phyloP scores from a whole-genome alignment of 495 filamentous ascomycete genomes.

The Aspergillus indologenus region DNA sequence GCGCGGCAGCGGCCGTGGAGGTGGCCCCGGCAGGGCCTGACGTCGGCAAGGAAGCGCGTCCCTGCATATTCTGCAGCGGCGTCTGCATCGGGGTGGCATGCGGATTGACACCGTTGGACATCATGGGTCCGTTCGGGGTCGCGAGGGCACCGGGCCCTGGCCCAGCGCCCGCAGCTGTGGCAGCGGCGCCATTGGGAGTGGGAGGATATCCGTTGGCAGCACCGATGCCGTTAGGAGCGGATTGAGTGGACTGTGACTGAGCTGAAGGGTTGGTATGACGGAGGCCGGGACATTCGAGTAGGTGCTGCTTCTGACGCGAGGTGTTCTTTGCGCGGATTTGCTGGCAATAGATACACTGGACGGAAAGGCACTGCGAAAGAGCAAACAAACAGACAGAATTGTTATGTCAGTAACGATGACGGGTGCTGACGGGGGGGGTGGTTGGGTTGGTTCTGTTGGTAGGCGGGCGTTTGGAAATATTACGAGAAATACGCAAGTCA shows the following conservation, averaged over 20 bases:
- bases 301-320: conserved; percentile 55
- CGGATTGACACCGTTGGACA: conserved; percentile 46
- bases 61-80: conserved; percentile 39
- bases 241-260: conserved; percentile 35
- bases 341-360: conserved; percentile 59
- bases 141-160: conserved; percentile 32
- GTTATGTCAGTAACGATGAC: conserved; percentile 33
- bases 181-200: conserved; percentile 42
- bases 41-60: conserved; percentile 39
- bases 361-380: conserved; percentile 51
- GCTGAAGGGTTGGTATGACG: conserved; percentile 45
- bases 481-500: conserved; percentile 47
- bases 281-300: conserved; percentile 53
- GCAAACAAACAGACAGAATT: conserved; percentile 19
- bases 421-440: background rate
- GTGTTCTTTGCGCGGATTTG: conserved; percentile 58
- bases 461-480: conserved; percentile 38
- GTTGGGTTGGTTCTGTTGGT: conserved; percentile 9
- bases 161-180: conserved; percentile 34
- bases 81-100: conserved; percentile 46
- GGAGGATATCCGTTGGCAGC: conserved; percentile 45
- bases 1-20: conserved; percentile 30
- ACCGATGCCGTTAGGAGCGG: conserved; percentile 43
- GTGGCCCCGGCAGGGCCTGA: conserved; percentile 32
- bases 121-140: conserved; percentile 40